These are phyloP conservation scores for Saccharomycopsis capsularis DNA, from an alignment of 805 yeast species.

Conservation along the genomic window DNA sequence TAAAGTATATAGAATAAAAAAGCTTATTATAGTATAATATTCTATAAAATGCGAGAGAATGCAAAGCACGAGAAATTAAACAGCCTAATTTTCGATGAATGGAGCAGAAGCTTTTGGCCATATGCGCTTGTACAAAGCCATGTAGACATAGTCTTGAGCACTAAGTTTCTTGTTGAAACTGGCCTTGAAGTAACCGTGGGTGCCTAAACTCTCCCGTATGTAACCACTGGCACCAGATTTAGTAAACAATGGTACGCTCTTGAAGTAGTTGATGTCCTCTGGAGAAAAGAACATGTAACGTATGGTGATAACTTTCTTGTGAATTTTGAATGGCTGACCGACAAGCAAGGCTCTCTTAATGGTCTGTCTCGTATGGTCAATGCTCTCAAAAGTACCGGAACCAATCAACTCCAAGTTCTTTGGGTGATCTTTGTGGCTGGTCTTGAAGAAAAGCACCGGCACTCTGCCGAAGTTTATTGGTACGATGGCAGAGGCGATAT, in stretches of 20 bases:
- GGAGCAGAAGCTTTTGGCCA: slow-evolving; percentile 59
- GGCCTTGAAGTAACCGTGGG: slow-evolving; percentile 97
- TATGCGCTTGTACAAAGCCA: slow-evolving; percentile 88
- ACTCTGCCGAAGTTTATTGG: slow-evolving; percentile 80
- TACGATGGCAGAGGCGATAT: slow-evolving; percentile 80
- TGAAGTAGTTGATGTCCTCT: slow-evolving; percentile 83
- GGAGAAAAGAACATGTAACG: slow-evolving; percentile 96
- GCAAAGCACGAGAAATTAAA: no score
- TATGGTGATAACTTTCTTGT: slow-evolving; percentile 83
- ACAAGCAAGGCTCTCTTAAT: slow-evolving; percentile 87
- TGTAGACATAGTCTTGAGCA: slow-evolving; percentile 88
- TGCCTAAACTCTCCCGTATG: slow-evolving; percentile 92
- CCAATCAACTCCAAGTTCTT: slow-evolving; percentile 64
- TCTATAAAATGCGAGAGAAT: no score
- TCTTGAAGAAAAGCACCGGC: slow-evolving; percentile 77
- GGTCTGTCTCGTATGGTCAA: slow-evolving; percentile 76
- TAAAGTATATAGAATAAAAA: no score
- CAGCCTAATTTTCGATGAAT: no score
- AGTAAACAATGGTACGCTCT: slow-evolving; percentile 87
- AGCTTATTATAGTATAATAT: no score
- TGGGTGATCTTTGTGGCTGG: slow-evolving; percentile 33
- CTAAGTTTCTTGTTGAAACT: slow-evolving; percentile 85
- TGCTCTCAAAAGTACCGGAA: slow-evolving; percentile 81
- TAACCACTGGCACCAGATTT: slow-evolving; percentile 90
- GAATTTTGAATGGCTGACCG: slow-evolving; percentile 93